These are phyloP conservation scores for Lactifluus piperatus DNA, from an alignment of 768 basidiomycete genomes.

Conservation along the genomic window DNA sequence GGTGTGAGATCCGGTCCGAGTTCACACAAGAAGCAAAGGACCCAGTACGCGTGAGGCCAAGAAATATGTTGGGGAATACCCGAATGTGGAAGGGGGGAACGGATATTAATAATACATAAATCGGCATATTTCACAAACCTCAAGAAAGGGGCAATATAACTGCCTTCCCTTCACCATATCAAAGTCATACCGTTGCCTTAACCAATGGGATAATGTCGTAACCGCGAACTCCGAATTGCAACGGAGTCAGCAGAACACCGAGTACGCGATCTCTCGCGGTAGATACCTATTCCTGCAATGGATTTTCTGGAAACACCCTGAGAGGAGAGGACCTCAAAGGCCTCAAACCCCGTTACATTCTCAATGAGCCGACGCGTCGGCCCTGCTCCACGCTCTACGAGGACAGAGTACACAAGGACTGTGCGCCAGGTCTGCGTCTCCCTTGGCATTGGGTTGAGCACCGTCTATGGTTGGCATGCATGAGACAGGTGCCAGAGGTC, in stretches of 20 bases:
- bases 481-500: conserved; percentile 74
- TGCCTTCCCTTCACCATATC: no score
- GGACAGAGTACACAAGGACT: conserved; percentile 61
- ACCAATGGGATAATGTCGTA: conserved; percentile 76
- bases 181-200: no score
- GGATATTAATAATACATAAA: no score
- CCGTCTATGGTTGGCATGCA: conserved; percentile 78
- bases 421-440: conserved; percentile 64
- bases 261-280: conserved; percentile 51
- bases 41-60: conserved; percentile 49
- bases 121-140: no score
- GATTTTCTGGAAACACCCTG: background rate
- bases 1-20: conserved; percentile 33
- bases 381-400: conserved; percentile 36
- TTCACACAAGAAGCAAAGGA: conserved; percentile 27
- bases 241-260: conserved; percentile 54
- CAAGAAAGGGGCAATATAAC: no score
- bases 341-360: conserved; percentile 82
- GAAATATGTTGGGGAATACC: no score
- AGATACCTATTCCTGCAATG: conserved; percentile 40
- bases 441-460: conserved; percentile 69
- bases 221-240: conserved; percentile 69
- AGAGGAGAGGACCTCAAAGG: conserved; percentile 22
- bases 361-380: conserved; percentile 62
- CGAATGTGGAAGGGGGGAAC: no score